Evolutionary conservation across 2,329 filamentous ascomycete genomes (phyloP), one percentile per base, ranked within the genome.

Genomic region (Peltaster fructicola): DNA sequence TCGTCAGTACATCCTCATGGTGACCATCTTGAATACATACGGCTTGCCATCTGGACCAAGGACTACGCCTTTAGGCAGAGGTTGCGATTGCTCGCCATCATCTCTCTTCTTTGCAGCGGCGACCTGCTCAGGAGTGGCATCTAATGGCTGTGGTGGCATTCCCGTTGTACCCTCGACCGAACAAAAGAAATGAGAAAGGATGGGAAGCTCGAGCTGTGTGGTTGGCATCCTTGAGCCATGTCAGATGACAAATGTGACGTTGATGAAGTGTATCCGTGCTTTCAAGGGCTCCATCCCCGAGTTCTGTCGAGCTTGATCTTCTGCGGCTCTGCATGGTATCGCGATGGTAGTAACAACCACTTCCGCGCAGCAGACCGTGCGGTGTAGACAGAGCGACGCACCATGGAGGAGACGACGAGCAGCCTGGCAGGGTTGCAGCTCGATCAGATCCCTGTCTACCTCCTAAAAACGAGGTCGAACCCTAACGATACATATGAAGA

Each of bases 41-140:
- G 79, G 79, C 53, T 88, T 88, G 28, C 79, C 79, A 54, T 88
- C 77, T 34, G 74, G 74, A 22, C 73, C 79, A 17, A 85, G 54
- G 17, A 85, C 65, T 3, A 85, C 61, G 34, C 77, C 76, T 42
- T 74, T 78, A 9, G 75, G 67, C 15, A 76, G 52, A 41, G 61
- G 66, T 43, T 65, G 65, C 14, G 32, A 39, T 2, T 30, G 35
- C 15, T 40, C 40, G n/a, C n/a, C n/a, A 7, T 43, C 37, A n/a
- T 43, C 32, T 17, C 37, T 32, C 16, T 33, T 17, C 20, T 40
- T 22, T 28, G 40, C 31, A 11, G 14, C n/a, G 14, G 31, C 27
- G n/a, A 22, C 23, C 24, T 47, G 37, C 32, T 44, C 34, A 3
- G 38, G 31, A 26, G 39, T 39, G 11, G 42, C 40, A 23, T 48